phyloP scores from a whole-genome alignment of 768 basidiomycete species.

The Lepiota brunneoincarnata region DNA sequence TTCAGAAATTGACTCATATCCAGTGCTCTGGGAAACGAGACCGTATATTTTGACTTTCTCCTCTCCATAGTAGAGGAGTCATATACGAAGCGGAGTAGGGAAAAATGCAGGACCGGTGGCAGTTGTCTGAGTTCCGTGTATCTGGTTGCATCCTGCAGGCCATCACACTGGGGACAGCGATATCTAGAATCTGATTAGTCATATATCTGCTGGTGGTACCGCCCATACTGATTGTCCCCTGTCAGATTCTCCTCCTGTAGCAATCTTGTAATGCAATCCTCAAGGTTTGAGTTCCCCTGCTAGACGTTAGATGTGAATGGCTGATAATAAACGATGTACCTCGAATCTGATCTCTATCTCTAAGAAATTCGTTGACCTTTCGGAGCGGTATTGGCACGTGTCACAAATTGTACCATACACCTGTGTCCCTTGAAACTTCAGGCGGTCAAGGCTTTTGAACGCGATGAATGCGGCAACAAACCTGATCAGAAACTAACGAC shows the following conservation, averaged over 20 bases:
- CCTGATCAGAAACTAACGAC: slow-evolving; percentile 74
- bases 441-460: background rate
- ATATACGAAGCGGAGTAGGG: slow-evolving; percentile 90
- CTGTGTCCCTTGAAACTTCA: slow-evolving; percentile 84
- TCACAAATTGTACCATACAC: slow-evolving; percentile 80
- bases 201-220: background rate
- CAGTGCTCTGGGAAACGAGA: slow-evolving; percentile 73
- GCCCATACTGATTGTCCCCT: slow-evolving; percentile 81
- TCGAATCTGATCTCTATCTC: slow-evolving; percentile 88
- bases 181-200: slow-evolving; percentile 48
- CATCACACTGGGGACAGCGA: slow-evolving; percentile 70
- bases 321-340: slow-evolving; percentile 34
- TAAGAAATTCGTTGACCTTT: slow-evolving; percentile 69
- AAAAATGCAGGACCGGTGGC: slow-evolving; percentile 90
- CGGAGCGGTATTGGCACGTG: slow-evolving; percentile 64
- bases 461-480: slow-evolving; percentile 19
- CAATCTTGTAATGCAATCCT: slow-evolving; percentile 65
- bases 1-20: slow-evolving; percentile 70
- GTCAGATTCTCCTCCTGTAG: slow-evolving; percentile 70
- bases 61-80: slow-evolving; percentile 76
- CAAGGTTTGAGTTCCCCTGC: slow-evolving; percentile 70
- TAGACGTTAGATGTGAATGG: background rate
- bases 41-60: slow-evolving; percentile 80
- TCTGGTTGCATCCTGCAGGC: slow-evolving; percentile 76
- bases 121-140: slow-evolving; percentile 67